Evolutionary conservation across 257 asterid species (phyloP).

Genomic region (Oldenlandia corymbosa): DNA sequence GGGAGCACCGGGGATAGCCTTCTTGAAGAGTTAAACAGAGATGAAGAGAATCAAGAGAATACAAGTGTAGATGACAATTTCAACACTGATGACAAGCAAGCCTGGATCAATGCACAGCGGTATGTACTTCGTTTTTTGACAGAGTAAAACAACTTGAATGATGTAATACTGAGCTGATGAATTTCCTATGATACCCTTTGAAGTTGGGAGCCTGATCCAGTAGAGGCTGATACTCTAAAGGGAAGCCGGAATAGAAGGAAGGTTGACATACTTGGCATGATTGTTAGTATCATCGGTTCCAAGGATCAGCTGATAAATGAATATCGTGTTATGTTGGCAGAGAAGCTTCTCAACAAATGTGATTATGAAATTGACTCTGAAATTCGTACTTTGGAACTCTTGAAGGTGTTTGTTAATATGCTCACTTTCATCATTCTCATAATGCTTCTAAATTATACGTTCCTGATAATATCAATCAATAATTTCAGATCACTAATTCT

Average conservation of each 20-base stretch:
- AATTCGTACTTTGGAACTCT: conserved; percentile 90
- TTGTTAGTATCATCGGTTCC: conserved; percentile 92
- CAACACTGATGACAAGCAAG: conserved; percentile 81
- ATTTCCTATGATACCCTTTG: conserved; percentile 12
- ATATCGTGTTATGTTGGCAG: conserved; percentile 98
- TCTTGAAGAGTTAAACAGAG: conserved; percentile 93
- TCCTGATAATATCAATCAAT: conserved; percentile 17
- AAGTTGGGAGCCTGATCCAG: conserved; percentile 99
- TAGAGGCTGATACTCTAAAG: conserved; percentile 86
- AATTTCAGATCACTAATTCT: conserved; percentile 10
- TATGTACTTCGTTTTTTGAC: conserved; percentile 17
- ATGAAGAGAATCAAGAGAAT: conserved; percentile 92
- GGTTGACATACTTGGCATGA: conserved; percentile 95
- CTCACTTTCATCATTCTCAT: conserved; percentile 18
- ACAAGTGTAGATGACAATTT: conserved; percentile 61
- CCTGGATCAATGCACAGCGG: conserved; percentile 91
- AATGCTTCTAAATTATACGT: conserved; percentile 1
- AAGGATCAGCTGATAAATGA: conserved; percentile 97
- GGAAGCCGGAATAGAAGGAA: conserved; percentile 76
- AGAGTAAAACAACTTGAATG: conserved; percentile 6
- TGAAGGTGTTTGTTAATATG: conserved; percentile 56
- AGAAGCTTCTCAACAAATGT: conserved; percentile 86
- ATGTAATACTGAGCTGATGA: background rate
- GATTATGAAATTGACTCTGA: conserved; percentile 95
- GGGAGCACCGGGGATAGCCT: conserved; percentile 90